Evolutionary conservation across 768 basidiomycete genomes (phyloP), one percentile per base, ranked within the genome.

Genomic region (Flagelloscypha sp.): DNA sequence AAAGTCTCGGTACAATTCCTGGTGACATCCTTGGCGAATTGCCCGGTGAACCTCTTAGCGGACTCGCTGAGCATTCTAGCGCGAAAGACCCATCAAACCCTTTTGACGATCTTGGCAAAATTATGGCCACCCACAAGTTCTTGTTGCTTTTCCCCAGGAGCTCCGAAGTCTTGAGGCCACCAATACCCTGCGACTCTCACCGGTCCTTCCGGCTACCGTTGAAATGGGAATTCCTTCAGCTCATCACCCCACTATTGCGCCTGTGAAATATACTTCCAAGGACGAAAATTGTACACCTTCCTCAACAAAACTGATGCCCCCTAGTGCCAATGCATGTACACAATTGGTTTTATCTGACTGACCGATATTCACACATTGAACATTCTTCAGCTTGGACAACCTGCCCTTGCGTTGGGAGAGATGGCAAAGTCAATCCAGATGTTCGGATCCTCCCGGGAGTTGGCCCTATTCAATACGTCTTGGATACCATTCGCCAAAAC

Each of bases 381-480:
- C n/a, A n/a, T 11, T 27, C 17, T 24, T 13, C 24, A 63, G 62
- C 59, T 9, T 61, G 62, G 61, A 61, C 61, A 5, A 58, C 57
- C 6, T 68, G 76, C 47, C 59, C 61, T 1, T 76, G 75, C 43
- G 54, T 59, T n/a, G 52, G 54, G 10, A 62, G 58, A 4, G 76
- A 78, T 43, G 76, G 75, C 16, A 45, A 63, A 41, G 65, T 73
- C 24, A 76, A 77, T 46, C 72, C 74, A 11, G 75, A 76, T 47
- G 68, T 70, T 10, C 59, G 63, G 36, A 55, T 48, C 4, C 52
- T 75, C n/a, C 50, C 51, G 12, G 65, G 62, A 8, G 58, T 67
- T 5, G 50, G 53, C 24, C 61, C 63, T 5, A 59, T 70, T 39
- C 61, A 62, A 35, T 33, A 37, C 35, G 54, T 68, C 42, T 48